Evolutionary conservation across 2,329 filamentous ascomycete genomes (phyloP).

Genomic region (Exserohilum turcica): DNA sequence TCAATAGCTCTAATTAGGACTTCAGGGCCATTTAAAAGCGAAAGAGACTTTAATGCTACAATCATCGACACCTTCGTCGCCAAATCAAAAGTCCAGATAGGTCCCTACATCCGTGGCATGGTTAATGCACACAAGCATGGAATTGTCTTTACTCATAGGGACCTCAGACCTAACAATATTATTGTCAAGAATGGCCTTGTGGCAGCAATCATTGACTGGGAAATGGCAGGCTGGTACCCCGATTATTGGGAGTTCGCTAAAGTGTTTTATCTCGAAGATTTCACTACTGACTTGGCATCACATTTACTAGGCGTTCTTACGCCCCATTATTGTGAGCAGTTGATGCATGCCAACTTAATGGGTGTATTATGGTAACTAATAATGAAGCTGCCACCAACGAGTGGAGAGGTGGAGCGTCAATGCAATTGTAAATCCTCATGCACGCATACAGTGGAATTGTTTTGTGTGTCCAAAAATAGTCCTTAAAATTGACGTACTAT

Average conservation of each 20-base stretch:
- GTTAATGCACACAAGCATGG: conserved; percentile 19
- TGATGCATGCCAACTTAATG: conserved; percentile 20
- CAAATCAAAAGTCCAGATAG: conserved; percentile 21
- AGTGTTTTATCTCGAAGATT: conserved; percentile 30
- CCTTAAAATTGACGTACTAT: no score
- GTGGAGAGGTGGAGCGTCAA: neutral
- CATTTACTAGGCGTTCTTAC: conserved; percentile 20
- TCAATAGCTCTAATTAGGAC: conserved; percentile 15
- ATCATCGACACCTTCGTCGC: conserved; percentile 17
- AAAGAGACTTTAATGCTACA: conserved; percentile 24
- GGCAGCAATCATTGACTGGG: conserved; percentile 28
- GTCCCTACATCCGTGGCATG: conserved; percentile 22
- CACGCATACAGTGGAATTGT: neutral
- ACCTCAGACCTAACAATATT: conserved; percentile 26
- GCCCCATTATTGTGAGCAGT: conserved; percentile 24
- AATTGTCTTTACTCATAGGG: conserved; percentile 36
- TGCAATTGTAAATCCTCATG: neutral
- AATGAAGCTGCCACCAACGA: neutral
- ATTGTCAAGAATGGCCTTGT: conserved; percentile 25
- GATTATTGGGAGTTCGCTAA: conserved; percentile 32
- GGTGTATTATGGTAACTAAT: conserved; percentile 17
- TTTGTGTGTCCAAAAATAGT: no score
- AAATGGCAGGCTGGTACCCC: conserved; percentile 29
- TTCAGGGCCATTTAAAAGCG: conserved; percentile 21
- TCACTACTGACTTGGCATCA: conserved; percentile 15